Conservation (phyloP, 2,329 filamentous ascomycete species). For the Botrytis porri region DNA sequence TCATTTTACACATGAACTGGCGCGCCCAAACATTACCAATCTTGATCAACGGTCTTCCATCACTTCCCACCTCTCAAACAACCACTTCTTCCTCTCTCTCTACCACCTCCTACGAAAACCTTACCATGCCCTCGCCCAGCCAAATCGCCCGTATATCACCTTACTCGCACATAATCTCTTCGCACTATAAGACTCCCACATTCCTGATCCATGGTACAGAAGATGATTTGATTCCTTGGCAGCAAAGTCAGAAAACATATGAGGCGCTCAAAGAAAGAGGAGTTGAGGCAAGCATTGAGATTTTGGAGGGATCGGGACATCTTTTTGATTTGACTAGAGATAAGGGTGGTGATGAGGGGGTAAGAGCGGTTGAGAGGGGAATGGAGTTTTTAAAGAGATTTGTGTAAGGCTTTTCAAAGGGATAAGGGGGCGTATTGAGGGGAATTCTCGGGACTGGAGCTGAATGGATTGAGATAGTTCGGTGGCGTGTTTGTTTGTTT, state of each 20-base stretch:
- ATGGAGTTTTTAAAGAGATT: constrained; percentile 3
- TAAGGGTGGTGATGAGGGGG: neutral
- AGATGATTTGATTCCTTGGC: constrained; percentile 40
- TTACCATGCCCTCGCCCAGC: neutral
- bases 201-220: constrained; percentile 37
- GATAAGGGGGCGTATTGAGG: neutral
- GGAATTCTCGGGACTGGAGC: neutral
- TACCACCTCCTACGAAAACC: neutral
- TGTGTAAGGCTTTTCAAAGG: neutral
- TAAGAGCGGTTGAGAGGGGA: constrained; percentile 1
- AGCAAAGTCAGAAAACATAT: constrained; percentile 32
- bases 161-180: constrained; percentile 36
- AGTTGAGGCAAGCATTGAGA: constrained; percentile 12
- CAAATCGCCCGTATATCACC: constrained; percentile 33
- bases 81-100: too few relatives aligned
- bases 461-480: neutral
- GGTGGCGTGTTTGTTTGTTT: neutral
- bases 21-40: constrained; percentile 40
- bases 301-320: constrained; percentile 9
- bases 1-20: constrained; percentile 46
- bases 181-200: constrained; percentile 38
- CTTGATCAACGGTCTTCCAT: constrained; percentile 36
- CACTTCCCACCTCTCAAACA: neutral
- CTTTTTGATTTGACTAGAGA: constrained; percentile 19
- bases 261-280: constrained; percentile 29